Percentiles rank a stretch among this genome's conserved stretches.
phyloP scores from a whole-genome alignment of 345 rosid genomes.

The Citrus australasica region DNA sequence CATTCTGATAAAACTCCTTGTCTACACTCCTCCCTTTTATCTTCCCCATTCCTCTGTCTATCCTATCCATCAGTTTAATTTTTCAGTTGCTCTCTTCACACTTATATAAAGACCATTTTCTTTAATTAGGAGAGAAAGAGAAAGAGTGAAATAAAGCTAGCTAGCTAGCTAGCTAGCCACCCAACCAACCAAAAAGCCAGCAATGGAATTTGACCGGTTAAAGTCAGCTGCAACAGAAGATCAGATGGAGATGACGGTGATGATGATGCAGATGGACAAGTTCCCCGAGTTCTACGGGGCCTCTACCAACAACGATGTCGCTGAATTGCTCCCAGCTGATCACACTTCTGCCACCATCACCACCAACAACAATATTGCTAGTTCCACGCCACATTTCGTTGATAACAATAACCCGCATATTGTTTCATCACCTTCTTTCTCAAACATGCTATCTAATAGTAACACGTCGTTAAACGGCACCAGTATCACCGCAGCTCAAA shows the following conservation, averaged over 20 bases:
- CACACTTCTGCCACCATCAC: slow-evolving; percentile 9
- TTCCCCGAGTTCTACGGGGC: slow-evolving; percentile 27
- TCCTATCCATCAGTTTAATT: background rate
- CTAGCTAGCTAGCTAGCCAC: too few relatives aligned
- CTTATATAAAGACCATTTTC: too few relatives aligned
- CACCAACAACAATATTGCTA: background rate
- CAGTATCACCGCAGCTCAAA: slow-evolving; percentile 13
- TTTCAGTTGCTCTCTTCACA: too few relatives aligned
- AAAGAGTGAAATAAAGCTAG: background rate
- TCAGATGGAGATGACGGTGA: slow-evolving; percentile 36
- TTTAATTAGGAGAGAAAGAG: too few relatives aligned
- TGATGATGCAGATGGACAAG: slow-evolving; percentile 40
- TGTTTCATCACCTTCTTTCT: slow-evolving; percentile 4
- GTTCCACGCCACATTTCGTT: slow-evolving; percentile 16
- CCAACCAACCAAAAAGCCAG: background rate
- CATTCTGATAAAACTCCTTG: slow-evolving; percentile 39
- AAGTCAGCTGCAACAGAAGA: slow-evolving; percentile 31
- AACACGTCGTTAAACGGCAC: slow-evolving; percentile 12
- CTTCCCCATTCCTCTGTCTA: slow-evolving; percentile 42
- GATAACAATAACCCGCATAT: slow-evolving; percentile 16
- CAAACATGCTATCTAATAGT: slow-evolving; percentile 9
- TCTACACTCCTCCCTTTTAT: slow-evolving; percentile 30
- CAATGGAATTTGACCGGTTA: slow-evolving; percentile 44
- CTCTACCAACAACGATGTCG: slow-evolving; percentile 6
- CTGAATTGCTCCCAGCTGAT: slow-evolving; percentile 17